phyloP scores from a whole-genome alignment of 78 protist genomes.

The Isochrysis galbana region DNA sequence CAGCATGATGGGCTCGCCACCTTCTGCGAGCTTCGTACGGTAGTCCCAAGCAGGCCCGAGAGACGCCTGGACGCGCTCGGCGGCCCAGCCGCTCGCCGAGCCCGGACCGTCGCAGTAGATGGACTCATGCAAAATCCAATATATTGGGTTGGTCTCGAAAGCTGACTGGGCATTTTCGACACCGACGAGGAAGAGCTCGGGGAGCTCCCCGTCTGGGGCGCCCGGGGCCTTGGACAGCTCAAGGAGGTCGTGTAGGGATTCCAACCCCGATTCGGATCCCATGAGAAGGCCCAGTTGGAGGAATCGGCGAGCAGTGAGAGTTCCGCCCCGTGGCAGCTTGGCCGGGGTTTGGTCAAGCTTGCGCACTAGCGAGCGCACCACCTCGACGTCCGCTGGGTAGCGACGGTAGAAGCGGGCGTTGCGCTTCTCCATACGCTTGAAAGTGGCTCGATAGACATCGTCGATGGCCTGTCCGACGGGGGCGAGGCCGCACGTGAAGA shows the following conservation, averaged over 20 bases:
- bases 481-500: conserved; percentile 7
- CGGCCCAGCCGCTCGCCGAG: not conserved
- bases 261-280: not conserved
- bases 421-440: conserved; percentile 20
- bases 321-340: not conserved
- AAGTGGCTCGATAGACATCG: conserved; percentile 19
- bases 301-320: not conserved
- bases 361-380: not conserved
- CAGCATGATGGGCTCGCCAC: not conserved
- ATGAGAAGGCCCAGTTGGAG: not conserved
- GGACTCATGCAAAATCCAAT: conserved; percentile 35
- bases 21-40: not conserved
- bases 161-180: not conserved
- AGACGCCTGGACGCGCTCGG: not conserved
- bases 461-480: not conserved
- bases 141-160: conserved; percentile 30
- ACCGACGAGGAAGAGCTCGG: not conserved
- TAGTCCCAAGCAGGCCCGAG: not conserved
- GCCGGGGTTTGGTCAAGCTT: not conserved
- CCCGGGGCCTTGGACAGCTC: not conserved
- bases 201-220: not conserved
- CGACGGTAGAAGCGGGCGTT: conserved; percentile 4
- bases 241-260: conserved; percentile 11
- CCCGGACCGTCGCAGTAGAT: conserved; percentile 29
- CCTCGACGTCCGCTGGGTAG: not conserved